Evolutionary conservation across 108 stramenopile genomes (phyloP).

Genomic region (Aurantiochytrium sp.): DNA sequence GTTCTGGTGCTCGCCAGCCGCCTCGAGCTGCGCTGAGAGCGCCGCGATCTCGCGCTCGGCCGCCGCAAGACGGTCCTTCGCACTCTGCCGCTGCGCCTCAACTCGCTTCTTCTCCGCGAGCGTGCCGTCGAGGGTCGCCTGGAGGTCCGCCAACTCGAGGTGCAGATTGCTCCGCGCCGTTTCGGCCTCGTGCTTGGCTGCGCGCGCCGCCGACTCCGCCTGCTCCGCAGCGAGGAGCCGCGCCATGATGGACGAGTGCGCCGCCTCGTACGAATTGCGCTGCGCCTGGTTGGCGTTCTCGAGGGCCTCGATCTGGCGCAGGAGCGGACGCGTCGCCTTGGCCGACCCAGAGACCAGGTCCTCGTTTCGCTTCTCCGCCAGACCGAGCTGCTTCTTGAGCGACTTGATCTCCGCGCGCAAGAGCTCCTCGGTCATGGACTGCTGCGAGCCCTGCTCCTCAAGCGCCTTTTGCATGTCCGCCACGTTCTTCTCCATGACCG

Average conservation of each 20-base stretch:
- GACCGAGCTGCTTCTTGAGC: neutral
- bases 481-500: conserved; percentile 12
- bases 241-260: conserved; percentile 7
- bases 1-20: neutral
- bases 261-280: neutral
- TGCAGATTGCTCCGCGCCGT: neutral
- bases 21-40: neutral
- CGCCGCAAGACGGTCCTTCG: neutral
- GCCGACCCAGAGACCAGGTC: neutral
- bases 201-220: neutral
- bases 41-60: neutral
- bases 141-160: neutral
- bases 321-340: neutral
- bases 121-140: neutral
- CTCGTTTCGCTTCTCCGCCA: conserved; percentile 16
- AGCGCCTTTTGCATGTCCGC: conserved; percentile 22
- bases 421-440: neutral
- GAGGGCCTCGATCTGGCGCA: neutral
- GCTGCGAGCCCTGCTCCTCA: neutral
- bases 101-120: neutral
- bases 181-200: neutral
- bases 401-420: conserved; percentile 14
- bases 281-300: neutral
- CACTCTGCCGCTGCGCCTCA: neutral
- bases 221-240: neutral